phyloP scores from a whole-genome alignment of 2,329 filamentous ascomycete species.

The Trichophyton rubrum region DNA sequence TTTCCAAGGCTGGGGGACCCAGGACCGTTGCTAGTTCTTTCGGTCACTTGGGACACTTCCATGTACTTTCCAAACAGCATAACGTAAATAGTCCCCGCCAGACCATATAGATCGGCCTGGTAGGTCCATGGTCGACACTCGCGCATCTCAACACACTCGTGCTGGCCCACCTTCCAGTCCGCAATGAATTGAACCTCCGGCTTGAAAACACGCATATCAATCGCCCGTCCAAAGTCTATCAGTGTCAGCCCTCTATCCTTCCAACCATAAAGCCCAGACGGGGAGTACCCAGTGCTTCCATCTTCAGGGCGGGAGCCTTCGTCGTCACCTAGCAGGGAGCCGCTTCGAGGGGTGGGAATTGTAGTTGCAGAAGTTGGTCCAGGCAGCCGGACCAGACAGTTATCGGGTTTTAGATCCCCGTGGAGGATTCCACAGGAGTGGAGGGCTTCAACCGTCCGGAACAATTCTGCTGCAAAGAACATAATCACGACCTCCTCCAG shows the following conservation, averaged over 20 bases:
- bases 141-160: constrained; percentile 91
- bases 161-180: constrained; percentile 79
- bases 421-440: constrained; percentile 72
- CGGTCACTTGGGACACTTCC: constrained; percentile 48
- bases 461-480: constrained; percentile 87
- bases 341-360: constrained; percentile 13
- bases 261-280: constrained; percentile 69
- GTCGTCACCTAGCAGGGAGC: constrained; percentile 7
- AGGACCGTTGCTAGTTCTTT: constrained; percentile 16
- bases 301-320: constrained; percentile 18
- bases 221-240: constrained; percentile 88
- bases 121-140: constrained; percentile 93
- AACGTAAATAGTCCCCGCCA: constrained; percentile 76
- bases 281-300: constrained; percentile 48
- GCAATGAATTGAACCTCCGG: constrained; percentile 76
- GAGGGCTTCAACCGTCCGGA: constrained; percentile 78
- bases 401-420: constrained; percentile 90
- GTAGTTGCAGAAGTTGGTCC: constrained; percentile 34
- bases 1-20: constrained; percentile 11
- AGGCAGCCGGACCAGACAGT: constrained; percentile 79
- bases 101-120: constrained; percentile 90
- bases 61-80: constrained; percentile 93
- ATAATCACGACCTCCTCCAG: constrained; percentile 88
- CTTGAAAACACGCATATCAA: constrained; percentile 80
- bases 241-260: constrained; percentile 63